Conservation (phyloP, 345 rosid species). For the Pelargonium nanum region DNA sequence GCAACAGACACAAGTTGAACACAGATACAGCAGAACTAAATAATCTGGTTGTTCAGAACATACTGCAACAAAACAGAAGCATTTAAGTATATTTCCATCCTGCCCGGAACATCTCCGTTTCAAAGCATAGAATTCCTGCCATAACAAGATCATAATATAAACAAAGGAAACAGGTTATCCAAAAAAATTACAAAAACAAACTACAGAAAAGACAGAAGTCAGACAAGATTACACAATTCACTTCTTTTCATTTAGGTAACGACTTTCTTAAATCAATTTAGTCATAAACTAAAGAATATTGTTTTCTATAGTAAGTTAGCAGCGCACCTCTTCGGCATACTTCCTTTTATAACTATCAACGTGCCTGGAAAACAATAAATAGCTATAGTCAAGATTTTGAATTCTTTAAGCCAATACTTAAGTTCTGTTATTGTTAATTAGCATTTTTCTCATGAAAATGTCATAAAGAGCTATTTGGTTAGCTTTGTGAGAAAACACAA, state of each 20-base stretch:
- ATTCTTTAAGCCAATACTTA: background rate
- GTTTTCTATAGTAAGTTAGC: background rate
- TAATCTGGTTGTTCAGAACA: background rate
- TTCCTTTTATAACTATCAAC: constrained; percentile 17
- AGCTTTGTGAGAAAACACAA: background rate
- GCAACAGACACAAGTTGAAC: background rate
- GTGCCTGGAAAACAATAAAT: constrained; percentile 10
- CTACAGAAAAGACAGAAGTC: background rate
- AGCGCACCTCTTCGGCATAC: constrained; percentile 19
- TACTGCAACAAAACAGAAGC: constrained; percentile 19
- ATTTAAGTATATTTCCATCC: constrained; percentile 15
- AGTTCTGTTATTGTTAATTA: background rate
- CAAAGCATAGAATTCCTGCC: constrained; percentile 21
- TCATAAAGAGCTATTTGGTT: background rate
- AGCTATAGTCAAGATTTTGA: constrained; percentile 1
- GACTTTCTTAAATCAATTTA: background rate
- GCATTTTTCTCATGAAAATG: background rate
- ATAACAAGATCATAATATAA: constrained; percentile 2
- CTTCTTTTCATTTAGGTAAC: background rate
- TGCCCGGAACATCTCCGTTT: constrained; percentile 18
- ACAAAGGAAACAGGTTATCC: background rate
- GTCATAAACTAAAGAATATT: background rate
- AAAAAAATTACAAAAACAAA: background rate
- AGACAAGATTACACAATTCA: background rate
- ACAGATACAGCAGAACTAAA: background rate